Evolutionary conservation across 2,329 filamentous ascomycete species (phyloP), one percentile per base, ranked within the genome.

Genomic region (Xylariomycetidae sp.): DNA sequence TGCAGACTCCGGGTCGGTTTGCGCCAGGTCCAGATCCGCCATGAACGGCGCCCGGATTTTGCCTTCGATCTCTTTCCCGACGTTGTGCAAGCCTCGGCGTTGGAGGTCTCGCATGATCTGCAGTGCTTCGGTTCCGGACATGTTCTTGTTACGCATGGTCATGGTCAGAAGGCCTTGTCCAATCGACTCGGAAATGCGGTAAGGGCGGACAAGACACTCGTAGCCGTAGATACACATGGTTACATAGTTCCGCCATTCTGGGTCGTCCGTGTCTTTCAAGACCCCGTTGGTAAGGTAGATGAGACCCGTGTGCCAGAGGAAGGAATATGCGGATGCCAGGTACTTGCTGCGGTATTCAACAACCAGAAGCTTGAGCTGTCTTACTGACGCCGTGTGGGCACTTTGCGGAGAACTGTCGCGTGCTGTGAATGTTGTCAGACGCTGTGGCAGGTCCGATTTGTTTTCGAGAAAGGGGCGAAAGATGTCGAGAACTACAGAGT

Each of bases 231-330:
- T 38, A 20, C 60, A 65, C 2, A 62, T 39, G 4, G 59, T 39
- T 5, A 67, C 48, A 28, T 65, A 63, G 3, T 56, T 50, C 10
- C 49, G 52, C 52, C 53, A 58, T 8, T 58, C 39, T 0, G 50
- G 41, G 9, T 61, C 50, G 3, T 46, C 35, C 1, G 43, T 49
- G 9, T 51, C 43, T 12, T 48, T 44, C 0, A 64, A 40, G 10
- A 64, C 51, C 4, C 57, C 59, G 20, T 65, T 65, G 5, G 56
- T 47, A 1, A 65, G 47, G 22, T 64, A 64, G 2, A 60, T 53
- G 14, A 66, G 42, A 2, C 57, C 60, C 3, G 50, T 63, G 30
- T 65, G 59, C 60, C 61, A 67, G 3, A 65, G 45, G 6, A 65
- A 53, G 2, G 58, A 57, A 32, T 57, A 61, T 1, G 49, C 45